phyloP scores from a whole-genome alignment of 176 grass and related monocot genomes.

The Lolium perenne region DNA sequence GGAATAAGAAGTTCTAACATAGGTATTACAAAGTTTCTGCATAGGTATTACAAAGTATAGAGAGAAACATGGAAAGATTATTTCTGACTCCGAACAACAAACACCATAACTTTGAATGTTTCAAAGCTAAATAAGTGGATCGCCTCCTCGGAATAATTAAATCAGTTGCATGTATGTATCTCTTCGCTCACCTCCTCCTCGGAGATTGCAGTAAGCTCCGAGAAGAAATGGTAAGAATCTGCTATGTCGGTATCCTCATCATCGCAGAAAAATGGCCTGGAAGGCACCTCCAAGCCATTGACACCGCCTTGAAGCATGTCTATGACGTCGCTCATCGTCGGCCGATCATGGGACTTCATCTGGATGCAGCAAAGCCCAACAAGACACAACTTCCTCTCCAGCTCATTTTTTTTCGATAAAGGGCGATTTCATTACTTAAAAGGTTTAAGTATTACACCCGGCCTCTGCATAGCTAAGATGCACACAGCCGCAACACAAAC shows the following conservation, averaged over 20 bases:
- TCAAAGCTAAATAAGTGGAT: background rate
- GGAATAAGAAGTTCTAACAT: no score
- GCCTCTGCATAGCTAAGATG: no score
- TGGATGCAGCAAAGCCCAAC: background rate
- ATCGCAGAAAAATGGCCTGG: background rate
- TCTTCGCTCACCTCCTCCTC: background rate
- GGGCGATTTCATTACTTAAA: no score
- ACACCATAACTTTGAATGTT: background rate
- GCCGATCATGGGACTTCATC: background rate
- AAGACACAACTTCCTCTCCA: conserved; percentile 3
- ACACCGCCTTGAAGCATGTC: background rate
- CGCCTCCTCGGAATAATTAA: background rate
- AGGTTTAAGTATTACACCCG: no score
- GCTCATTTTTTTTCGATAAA: no score
- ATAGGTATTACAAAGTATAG: no score
- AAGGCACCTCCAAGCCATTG: background rate
- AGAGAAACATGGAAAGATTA: background rate
- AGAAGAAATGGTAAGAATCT: background rate
- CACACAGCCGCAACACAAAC: no score
- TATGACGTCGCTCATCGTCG: background rate
- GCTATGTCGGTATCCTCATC: background rate
- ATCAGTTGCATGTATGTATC: background rate
- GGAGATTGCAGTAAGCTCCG: background rate
- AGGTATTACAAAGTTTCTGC: no score
- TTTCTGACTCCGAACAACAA: background rate